Evolutionary conservation across 2,329 filamentous ascomycete genomes (phyloP), one percentile per base, ranked within the genome.

Genomic region (Penicillium sp.): DNA sequence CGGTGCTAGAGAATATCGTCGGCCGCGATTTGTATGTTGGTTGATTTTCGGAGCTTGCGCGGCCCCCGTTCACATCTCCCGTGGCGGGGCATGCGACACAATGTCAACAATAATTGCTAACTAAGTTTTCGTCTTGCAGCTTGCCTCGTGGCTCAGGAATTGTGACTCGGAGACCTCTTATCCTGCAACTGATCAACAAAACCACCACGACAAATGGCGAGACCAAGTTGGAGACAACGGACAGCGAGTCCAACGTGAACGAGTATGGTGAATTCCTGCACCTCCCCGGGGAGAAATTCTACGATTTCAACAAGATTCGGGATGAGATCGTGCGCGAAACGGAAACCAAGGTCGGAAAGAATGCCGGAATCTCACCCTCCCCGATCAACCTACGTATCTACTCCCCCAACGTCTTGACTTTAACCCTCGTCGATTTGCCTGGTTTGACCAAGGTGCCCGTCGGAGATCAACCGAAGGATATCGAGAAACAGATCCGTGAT

Each of bases 251-350:
- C 69, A 99, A 99, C 75, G 76, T 84, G 19, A 91, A 97, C 72
- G 94, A 99, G 77, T 99, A 95, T 90, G 94, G 93, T 80, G 94
- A 99, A 81, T 99, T 99, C 77, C 82, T 99, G 61, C 94, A 99
- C 76, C 90, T 99, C 62, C 93, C 94, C 19, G 94, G 92, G 67
- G 90, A 97, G 78, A 97, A 97, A 78, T 97, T 96, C 80, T 87
- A 87, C 78, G 94, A 99, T 79, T 99, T 99, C 80, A 90, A 91
- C 81, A 96, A 97, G 82, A 96, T 99, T 69, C 86, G 94, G 68
- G 94, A 97, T 56, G 94, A 99, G 80, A 99, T 99, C 73, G 89
- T 93, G 64, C 88, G 90, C 69, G 94, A 99, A 80, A 99, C 94
- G 41, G 92, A 97, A 71, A 87, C 89, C 66, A 97, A 99, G 81